Base-by-base conservation (phyloP, 495 filamentous ascomycete genomes). In the Rhypophila decipiens region DNA sequence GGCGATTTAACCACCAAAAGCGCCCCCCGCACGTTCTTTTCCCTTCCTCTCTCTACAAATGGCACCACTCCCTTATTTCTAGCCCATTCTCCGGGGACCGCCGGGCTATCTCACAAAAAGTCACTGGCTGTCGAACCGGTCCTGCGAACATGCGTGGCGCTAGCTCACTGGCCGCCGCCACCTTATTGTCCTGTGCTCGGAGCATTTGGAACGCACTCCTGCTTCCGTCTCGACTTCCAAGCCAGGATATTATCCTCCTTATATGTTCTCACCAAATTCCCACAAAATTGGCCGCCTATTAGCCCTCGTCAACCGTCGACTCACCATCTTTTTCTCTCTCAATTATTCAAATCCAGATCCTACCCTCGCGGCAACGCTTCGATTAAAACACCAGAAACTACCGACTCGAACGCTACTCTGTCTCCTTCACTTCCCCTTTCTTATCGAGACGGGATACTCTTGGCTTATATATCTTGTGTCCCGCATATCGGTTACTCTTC, bases 21-120 rank as follows among this genome's bases (percentile, higher is more conserved):
- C 64, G 63, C 57, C n/a, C n/a, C n/a, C n/a, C n/a, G n/a, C n/a
- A n/a, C n/a, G n/a, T 55, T 63, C 59, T 55, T 58, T 60, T 60
- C 55, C 37, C 61, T 65, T 59, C 20, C 53, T 53, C 41, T 52
- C 59, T 68, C 64, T 66, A 42, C 63, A 64, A 53, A 58, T 50
- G 53, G 49, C 50, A 52, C 52, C 55, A 47, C 50, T 57, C 51
- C 42, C 52, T 58, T 56, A 51, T 27, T 49, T 63, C 55, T 58
- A 50, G 51, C 51, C 45, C 42, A 53, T 50, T 63, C 43, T 53
- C 50, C 53, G 31, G 46, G 44, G 47, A 45, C 37, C 44, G 46
- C 33, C 50, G 38, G 42, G 35, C 27, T 47, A 53, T 15, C 21
- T 20, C 15, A 39, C 51, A 36, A 41, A 9, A 29, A 24, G 9